Percentiles rank a stretch among this genome's conserved stretches.
phyloP scores from a whole-genome alignment of 1,284 basidiomycete genomes.

The Psilocybe mexicana region DNA sequence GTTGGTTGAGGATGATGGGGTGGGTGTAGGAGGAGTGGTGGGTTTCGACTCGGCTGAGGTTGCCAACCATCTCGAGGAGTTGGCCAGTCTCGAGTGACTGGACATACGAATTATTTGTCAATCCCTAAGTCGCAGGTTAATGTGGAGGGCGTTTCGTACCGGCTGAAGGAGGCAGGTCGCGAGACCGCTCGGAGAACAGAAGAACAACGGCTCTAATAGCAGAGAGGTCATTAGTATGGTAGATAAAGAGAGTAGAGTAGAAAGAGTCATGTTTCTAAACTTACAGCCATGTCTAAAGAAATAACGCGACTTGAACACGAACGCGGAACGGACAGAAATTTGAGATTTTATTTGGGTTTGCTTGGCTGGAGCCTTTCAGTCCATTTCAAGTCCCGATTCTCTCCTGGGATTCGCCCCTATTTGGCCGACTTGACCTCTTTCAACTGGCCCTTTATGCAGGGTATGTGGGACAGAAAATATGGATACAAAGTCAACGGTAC shows the following conservation, averaged over 20 bases:
- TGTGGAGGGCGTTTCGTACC: slow-evolving; percentile 27
- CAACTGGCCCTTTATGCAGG: neutral
- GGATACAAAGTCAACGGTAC: neutral
- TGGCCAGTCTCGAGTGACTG: slow-evolving; percentile 36
- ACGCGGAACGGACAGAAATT: slow-evolving; percentile 31
- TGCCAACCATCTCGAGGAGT: slow-evolving; percentile 45
- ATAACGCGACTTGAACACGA: slow-evolving; percentile 27
- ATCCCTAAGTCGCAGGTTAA: slow-evolving; percentile 11
- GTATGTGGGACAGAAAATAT: neutral
- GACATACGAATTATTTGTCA: slow-evolving; percentile 11
- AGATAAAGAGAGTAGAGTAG: neutral
- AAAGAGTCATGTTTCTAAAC: slow-evolving; percentile 16
- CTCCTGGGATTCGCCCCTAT: neutral
- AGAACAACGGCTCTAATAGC: slow-evolving; percentile 47
- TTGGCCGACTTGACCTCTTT: neutral
- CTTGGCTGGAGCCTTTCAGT: slow-evolving; percentile 24
- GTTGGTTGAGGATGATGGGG: slow-evolving; percentile 44
- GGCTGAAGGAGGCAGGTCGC: slow-evolving; percentile 39
- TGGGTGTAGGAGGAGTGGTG: slow-evolving; percentile 41
- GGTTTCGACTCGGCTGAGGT: slow-evolving; percentile 50
- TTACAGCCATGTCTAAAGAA: slow-evolving; percentile 38
- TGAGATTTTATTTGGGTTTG: slow-evolving; percentile 34
- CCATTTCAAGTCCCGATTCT: neutral
- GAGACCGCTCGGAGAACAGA: slow-evolving; percentile 46
- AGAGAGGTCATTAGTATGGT: slow-evolving; percentile 4